A percentile compares a stretch with the other conserved stretches of the same genome.
phyloP scores from a whole-genome alignment of 2,329 filamentous ascomycete species.

The Rutstroemia sp. region DNA sequence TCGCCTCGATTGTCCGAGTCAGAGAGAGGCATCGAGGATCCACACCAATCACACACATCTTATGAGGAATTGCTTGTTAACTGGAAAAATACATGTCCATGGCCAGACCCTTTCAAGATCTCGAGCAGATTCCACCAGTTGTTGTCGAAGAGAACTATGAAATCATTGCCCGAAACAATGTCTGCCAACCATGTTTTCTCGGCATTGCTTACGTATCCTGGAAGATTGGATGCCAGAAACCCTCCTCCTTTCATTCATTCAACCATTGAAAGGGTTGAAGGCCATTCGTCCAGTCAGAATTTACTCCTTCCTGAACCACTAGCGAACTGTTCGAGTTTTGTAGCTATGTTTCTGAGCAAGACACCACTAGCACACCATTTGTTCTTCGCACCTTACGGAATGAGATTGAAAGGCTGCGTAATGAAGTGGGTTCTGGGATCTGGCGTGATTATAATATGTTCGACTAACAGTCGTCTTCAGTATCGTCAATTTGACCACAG shows the following conservation, averaged over 20 bases:
- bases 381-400: background rate
- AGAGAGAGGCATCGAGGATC: no score
- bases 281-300: background rate
- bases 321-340: background rate
- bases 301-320: background rate
- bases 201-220: background rate
- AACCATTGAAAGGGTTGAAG: background rate
- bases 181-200: background rate
- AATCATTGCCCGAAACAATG: background rate
- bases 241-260: background rate
- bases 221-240: background rate
- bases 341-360: background rate
- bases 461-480: background rate
- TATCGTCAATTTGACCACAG: background rate
- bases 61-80: background rate
- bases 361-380: background rate
- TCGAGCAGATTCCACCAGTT: background rate
- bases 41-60: background rate
- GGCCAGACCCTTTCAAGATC: background rate
- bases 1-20: background rate
- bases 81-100: background rate
- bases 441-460: background rate
- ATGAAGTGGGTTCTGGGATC: background rate
- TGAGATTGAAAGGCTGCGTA: background rate
- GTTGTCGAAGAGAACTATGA: background rate